Percentiles rank a stretch among this genome's conserved stretches.
Conservation (phyloP, 257 asterid species). For the Rauvolfia tetraphylla region DNA sequence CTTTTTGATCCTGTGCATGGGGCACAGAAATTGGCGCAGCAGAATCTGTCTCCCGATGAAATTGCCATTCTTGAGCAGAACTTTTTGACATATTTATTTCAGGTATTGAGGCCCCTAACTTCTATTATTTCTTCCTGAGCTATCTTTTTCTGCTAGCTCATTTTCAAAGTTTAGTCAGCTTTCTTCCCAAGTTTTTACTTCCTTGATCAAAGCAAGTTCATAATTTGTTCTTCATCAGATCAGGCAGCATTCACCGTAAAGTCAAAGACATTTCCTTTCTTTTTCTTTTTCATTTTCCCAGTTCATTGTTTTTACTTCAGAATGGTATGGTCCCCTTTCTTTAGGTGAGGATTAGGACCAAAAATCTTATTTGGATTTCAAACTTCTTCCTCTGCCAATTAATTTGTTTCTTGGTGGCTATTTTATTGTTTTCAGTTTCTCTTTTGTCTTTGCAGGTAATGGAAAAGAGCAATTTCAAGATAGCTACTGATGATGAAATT, state of each 20-base stretch:
- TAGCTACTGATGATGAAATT: conserved; percentile 81
- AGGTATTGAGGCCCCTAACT: conserved; percentile 36
- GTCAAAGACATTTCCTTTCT: neutral
- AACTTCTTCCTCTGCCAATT: neutral
- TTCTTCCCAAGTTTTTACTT: neutral
- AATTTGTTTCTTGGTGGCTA: neutral
- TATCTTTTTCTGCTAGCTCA: neutral
- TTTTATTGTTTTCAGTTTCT: conserved; percentile 8
- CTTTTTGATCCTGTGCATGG: conserved; percentile 95
- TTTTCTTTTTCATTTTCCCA: neutral
- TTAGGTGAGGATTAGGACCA: neutral
- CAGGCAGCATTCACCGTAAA: neutral
- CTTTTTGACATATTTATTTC: conserved; percentile 74
- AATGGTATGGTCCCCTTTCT: neutral
- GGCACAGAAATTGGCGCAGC: conserved; percentile 80
- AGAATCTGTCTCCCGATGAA: conserved; percentile 71
- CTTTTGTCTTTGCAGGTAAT: conserved; percentile 49
- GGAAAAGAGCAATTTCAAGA: conserved; percentile 92
- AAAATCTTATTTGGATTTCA: neutral
- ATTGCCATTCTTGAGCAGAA: conserved; percentile 83
- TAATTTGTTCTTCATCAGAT: neutral
- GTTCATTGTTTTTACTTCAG: neutral
- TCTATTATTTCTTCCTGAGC: neutral
- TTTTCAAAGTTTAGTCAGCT: neutral
- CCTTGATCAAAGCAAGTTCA: neutral